Conservation (phyloP, 768 basidiomycete species). For the Suillus americanus region DNA sequence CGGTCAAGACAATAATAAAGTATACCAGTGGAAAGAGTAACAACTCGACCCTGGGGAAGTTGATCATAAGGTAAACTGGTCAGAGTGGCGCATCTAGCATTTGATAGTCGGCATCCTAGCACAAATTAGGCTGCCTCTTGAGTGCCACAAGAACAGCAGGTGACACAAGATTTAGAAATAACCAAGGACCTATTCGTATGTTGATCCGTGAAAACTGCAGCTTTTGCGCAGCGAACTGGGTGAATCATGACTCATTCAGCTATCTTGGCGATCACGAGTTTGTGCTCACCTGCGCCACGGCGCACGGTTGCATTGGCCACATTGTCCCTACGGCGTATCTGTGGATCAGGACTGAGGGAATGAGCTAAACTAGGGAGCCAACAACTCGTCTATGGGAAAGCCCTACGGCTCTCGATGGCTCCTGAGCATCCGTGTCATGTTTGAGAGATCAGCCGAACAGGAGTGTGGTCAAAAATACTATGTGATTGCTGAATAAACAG, state of each 20-base stretch:
- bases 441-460: background rate
- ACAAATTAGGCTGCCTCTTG: background rate
- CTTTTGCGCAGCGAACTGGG: background rate
- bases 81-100: background rate
- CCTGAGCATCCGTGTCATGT: background rate
- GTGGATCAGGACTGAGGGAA: background rate
- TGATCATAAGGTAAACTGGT: background rate
- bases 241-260: background rate
- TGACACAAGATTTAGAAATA: background rate
- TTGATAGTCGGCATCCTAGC: background rate
- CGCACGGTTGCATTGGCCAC: background rate
- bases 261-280: background rate
- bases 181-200: background rate
- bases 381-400: background rate
- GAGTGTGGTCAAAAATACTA: background rate
- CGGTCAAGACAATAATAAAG: background rate
- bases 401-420: background rate
- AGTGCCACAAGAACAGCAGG: background rate
- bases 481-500: conserved; percentile 1
- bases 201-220: background rate
- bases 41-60: background rate
- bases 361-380: background rate
- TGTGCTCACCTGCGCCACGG: background rate
- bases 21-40: background rate
- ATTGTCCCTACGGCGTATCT: background rate